Conservation (phyloP, 805 yeast genomes). For the Starmerella stigmatis region DNA sequence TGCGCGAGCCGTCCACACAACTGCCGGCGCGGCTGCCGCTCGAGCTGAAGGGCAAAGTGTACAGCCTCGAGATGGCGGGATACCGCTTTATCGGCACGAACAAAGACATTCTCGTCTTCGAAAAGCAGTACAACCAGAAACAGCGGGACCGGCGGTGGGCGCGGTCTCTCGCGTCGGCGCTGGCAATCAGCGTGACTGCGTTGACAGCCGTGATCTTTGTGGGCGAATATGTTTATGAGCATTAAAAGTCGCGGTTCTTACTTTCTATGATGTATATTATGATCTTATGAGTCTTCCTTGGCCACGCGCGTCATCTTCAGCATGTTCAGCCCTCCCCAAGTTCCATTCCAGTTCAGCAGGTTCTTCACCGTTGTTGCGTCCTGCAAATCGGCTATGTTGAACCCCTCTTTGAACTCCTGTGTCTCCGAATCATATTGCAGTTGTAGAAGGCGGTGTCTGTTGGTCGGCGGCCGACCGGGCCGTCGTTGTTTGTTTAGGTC, state of each 20-base stretch:
- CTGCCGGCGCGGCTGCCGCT: conserved; percentile 9
- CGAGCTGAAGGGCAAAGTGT: conserved; percentile 29
- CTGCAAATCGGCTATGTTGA: conserved; percentile 57
- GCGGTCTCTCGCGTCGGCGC: not conserved
- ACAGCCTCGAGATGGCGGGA: conserved; percentile 36
- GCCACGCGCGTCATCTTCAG: conserved; percentile 11
- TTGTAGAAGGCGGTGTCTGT: conserved; percentile 57
- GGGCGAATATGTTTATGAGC: conserved; percentile 12
- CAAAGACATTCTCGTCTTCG: conserved; percentile 35
- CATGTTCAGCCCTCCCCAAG: conserved; percentile 50
- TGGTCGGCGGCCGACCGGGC: conserved; percentile 77
- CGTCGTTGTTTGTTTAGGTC: conserved; percentile 53
- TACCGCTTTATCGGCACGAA: conserved; percentile 47
- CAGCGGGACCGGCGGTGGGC: conserved; percentile 12
- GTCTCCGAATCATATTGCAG: conserved; percentile 50
- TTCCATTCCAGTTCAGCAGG: conserved; percentile 70
- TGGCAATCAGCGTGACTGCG: conserved; percentile 10
- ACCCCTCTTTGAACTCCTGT: conserved; percentile 59
- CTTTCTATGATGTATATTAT: not conserved
- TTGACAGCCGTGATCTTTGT: conserved; percentile 16
- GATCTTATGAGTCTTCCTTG: conserved; percentile 11
- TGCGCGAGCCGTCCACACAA: not conserved
- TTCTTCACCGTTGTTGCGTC: conserved; percentile 47
- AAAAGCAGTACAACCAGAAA: conserved; percentile 5
- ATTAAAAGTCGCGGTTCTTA: too few relatives aligned